Percentiles rank a stretch among this genome's conserved stretches.
phyloP scores from a whole-genome alignment of 176 grass and related monocot species.

The Carex pumila region DNA sequence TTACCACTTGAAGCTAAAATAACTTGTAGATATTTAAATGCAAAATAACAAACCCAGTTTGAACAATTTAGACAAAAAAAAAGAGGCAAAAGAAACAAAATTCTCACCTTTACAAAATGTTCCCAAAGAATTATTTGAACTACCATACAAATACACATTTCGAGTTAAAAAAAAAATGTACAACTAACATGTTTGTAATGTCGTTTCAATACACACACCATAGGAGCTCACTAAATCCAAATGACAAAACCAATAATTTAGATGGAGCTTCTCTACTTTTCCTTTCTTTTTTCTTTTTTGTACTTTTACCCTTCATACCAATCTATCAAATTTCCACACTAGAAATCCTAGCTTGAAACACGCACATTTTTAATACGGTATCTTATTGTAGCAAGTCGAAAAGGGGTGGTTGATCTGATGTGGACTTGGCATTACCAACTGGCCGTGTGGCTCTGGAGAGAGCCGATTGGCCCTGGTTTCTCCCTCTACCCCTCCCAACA shows the following conservation, averaged over 20 bases:
- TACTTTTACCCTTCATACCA: background rate
- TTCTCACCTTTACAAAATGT: conserved; percentile 4
- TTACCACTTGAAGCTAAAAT: background rate
- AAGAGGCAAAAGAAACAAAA: background rate
- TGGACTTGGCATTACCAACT: conserved; percentile 31
- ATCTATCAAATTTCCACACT: background rate
- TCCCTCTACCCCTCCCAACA: conserved; percentile 81
- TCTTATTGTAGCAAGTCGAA: conserved; percentile 76
- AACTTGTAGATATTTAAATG: background rate
- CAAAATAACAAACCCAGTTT: background rate
- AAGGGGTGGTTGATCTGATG: conserved; percentile 55
- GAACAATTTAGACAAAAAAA: background rate
- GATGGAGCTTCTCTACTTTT: background rate
- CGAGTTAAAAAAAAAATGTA: conserved; percentile 8
- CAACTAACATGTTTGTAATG: background rate
- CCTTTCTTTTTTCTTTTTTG: background rate
- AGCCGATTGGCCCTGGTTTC: conserved; percentile 75
- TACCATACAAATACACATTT: conserved; percentile 21
- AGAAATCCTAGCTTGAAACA: background rate
- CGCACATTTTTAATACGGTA: background rate
- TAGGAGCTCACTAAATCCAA: background rate
- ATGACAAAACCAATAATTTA: conserved; percentile 2
- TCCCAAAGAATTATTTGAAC: conserved; percentile 1
- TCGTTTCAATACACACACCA: background rate
- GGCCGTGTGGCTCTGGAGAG: conserved; percentile 55